Percentiles rank a stretch among this genome's conserved stretches.
phyloP scores from a whole-genome alignment of 139 green algal species.

The Nannochloris sp. region DNA sequence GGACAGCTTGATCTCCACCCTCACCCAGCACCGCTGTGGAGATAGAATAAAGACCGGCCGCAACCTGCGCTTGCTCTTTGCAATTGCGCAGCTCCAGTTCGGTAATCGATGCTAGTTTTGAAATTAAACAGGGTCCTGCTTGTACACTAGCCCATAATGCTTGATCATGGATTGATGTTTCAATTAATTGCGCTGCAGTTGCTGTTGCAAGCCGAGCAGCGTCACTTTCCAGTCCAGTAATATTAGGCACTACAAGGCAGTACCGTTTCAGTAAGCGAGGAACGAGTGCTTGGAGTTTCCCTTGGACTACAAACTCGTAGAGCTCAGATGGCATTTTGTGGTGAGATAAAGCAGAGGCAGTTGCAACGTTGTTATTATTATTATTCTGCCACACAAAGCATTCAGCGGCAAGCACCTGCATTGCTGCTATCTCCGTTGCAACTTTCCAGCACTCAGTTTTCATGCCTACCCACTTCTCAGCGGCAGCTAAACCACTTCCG shows the following conservation, averaged over 20 bases:
- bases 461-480: too few relatives aligned
- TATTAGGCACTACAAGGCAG: background rate
- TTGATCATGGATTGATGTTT: background rate
- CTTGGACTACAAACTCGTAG: background rate
- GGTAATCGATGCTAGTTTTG: background rate
- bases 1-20: background rate
- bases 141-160: background rate
- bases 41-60: background rate
- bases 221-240: background rate
- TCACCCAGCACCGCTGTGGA: background rate
- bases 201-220: slow-evolving; percentile 3
- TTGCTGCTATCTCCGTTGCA: slow-evolving; percentile 18
- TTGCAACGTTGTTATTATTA: too few relatives aligned
- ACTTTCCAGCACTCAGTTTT: slow-evolving; percentile 14
- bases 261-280: background rate
- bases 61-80: background rate
- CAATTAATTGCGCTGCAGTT: background rate
- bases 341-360: too few relatives aligned
- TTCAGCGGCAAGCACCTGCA: slow-evolving; percentile 31
- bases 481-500: background rate
- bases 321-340: too few relatives aligned
- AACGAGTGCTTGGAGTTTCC: background rate
- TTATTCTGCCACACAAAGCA: background rate
- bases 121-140: background rate
- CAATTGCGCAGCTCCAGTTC: background rate